Evolutionary conservation across 192 early-diverging fungal species (phyloP).

Genomic region (Podila horticola): DNA sequence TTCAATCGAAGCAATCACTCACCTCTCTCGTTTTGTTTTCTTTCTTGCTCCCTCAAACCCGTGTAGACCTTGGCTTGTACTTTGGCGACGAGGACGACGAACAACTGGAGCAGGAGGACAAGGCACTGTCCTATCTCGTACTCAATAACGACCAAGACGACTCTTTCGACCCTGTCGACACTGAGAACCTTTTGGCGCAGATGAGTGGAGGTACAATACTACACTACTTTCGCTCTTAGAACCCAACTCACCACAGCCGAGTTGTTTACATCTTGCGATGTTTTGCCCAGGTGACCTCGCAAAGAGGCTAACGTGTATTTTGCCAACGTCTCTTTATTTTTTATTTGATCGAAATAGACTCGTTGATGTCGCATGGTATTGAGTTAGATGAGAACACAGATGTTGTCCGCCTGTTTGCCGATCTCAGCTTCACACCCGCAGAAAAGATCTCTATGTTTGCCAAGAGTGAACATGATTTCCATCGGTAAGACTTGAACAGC

Average conservation of each 20-base stretch:
- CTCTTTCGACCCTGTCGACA: conserved; percentile 44
- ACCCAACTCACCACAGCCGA: too few relatives aligned
- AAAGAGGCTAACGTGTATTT: too few relatives aligned
- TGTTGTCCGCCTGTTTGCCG: conserved; percentile 35
- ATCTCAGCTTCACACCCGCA: conserved; percentile 24
- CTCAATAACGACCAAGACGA: conserved; percentile 41
- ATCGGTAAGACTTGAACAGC: conserved; percentile 27
- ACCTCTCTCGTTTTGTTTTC: not conserved
- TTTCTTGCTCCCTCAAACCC: conserved; percentile 1
- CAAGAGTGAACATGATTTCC: conserved; percentile 38
- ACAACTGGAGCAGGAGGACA: conserved; percentile 45
- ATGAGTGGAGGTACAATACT: conserved; percentile 31
- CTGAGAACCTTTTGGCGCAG: conserved; percentile 38
- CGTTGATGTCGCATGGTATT: conserved; percentile 22
- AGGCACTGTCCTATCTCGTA: conserved; percentile 44
- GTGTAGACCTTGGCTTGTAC: conserved; percentile 47
- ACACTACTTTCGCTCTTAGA: not conserved
- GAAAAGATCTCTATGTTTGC: conserved; percentile 32
- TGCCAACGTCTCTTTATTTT: not conserved
- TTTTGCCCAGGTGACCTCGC: too few relatives aligned
- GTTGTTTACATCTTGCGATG: too few relatives aligned
- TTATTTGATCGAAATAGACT: conserved; percentile 13
- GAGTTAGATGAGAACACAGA: conserved; percentile 45
- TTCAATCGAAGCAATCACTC: not conserved
- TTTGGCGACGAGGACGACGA: conserved; percentile 51